phyloP scores from a whole-genome alignment of 1,139 yeast genomes.

The Saccharomycopsis hybrid region DNA sequence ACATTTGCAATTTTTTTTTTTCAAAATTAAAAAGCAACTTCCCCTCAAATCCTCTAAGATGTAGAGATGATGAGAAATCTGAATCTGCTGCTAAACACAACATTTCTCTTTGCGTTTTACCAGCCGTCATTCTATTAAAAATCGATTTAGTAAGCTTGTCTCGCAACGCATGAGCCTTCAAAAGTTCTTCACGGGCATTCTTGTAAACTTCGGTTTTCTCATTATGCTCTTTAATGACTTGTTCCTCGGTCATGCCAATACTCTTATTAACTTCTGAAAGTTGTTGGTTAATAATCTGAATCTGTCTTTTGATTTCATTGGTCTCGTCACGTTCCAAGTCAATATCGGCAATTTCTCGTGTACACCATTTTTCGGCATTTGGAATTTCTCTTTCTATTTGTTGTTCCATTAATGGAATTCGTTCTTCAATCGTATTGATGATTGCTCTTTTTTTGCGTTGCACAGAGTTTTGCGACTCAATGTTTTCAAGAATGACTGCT shows the following conservation, averaged over 20 bases:
- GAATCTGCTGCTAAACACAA: constrained; percentile 41
- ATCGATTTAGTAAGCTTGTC: constrained; percentile 34
- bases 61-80: constrained; percentile 54
- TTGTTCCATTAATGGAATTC: constrained; percentile 28
- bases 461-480: constrained; percentile 18
- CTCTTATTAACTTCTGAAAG: constrained; percentile 34
- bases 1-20: constrained; percentile 43
- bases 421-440: constrained; percentile 27
- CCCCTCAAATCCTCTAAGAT: constrained; percentile 72
- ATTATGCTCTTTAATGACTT: constrained; percentile 33
- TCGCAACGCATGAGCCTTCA: constrained; percentile 29
- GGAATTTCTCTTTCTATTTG: constrained; percentile 28
- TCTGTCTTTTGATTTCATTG: constrained; percentile 32
- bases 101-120: constrained; percentile 40
- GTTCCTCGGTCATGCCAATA: constrained; percentile 39
- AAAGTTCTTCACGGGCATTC: constrained; percentile 28
- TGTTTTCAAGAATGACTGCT: background rate
- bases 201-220: constrained; percentile 31
- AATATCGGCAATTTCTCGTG: constrained; percentile 30
- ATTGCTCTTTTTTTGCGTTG: constrained; percentile 23
- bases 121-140: constrained; percentile 42
- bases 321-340: constrained; percentile 28
- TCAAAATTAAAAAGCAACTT: constrained; percentile 54
- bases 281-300: constrained; percentile 30
- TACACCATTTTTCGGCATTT: constrained; percentile 34